phyloP scores from a whole-genome alignment of 2,329 filamentous ascomycete species.

The Claviceps quebecensis region DNA sequence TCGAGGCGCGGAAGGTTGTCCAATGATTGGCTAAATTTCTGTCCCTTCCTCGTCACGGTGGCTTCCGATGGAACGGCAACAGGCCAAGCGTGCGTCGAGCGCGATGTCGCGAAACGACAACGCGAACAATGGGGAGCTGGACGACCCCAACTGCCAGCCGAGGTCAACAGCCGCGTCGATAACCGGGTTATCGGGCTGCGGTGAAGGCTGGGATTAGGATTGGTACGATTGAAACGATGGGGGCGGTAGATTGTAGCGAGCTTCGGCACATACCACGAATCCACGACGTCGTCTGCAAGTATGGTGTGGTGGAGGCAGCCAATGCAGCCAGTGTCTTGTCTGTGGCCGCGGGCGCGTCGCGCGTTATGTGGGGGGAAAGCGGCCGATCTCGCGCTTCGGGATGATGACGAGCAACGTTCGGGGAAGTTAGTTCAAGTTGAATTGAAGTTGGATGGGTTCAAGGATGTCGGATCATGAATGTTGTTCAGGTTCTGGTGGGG shows the following conservation, averaged over 20 bases:
- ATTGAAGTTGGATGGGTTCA: neutral
- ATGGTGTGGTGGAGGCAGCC: neutral
- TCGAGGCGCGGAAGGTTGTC: neutral
- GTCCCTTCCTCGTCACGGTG: neutral
- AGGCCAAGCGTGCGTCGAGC: neutral
- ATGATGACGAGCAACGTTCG: neutral
- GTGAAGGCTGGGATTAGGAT: neutral
- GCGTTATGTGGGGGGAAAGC: neutral
- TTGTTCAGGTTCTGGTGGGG: neutral
- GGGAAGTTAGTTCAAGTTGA: neutral
- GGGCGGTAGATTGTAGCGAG: neutral
- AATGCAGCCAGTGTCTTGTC: neutral
- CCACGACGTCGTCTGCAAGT: neutral
- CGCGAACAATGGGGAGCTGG: no score
- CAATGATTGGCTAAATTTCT: neutral
- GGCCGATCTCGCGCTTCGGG: neutral
- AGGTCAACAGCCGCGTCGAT: neutral
- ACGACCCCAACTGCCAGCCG: neutral
- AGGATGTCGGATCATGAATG: neutral
- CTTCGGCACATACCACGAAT: neutral
- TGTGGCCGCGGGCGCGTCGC: neutral
- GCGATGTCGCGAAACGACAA: neutral
- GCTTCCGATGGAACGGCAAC: no score
- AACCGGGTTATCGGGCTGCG: neutral
- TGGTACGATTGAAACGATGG: neutral